Conservation (phyloP, 164 flowering plant species). For the Litsea cubeba region DNA sequence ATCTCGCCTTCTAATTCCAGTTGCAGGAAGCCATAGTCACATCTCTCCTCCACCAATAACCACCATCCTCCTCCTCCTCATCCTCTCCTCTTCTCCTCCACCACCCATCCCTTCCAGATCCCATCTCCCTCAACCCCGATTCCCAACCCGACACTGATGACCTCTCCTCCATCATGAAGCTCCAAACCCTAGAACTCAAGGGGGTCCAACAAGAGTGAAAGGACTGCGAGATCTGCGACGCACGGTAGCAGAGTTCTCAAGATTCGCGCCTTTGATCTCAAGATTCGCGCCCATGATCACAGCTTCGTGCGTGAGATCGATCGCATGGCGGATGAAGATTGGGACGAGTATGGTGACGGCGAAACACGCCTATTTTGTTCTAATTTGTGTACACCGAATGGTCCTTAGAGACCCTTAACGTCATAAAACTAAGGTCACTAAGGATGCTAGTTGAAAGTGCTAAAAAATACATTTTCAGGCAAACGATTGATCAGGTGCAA, state of each 20-base stretch:
- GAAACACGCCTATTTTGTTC: too few relatives aligned
- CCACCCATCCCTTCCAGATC: too few relatives aligned
- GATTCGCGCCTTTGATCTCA: slow-evolving; percentile 31
- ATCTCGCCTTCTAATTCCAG: slow-evolving; percentile 53
- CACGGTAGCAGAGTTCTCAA: slow-evolving; percentile 9
- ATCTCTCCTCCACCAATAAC: slow-evolving; percentile 23
- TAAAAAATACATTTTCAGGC: too few relatives aligned
- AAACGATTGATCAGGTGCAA: too few relatives aligned
- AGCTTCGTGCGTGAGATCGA: slow-evolving; percentile 38
- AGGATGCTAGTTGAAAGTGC: too few relatives aligned
- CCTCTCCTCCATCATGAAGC: slow-evolving; percentile 7
- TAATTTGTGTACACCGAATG: too few relatives aligned
- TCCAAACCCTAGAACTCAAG: slow-evolving; percentile 34
- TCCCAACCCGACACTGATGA: slow-evolving; percentile 1
- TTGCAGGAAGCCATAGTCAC: slow-evolving; percentile 52
- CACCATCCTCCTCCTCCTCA: slow-evolving; percentile 33
- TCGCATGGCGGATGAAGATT: slow-evolving; percentile 38
- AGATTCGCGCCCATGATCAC: slow-evolving; percentile 47
- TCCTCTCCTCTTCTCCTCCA: slow-evolving; percentile 14
- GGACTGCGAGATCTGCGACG: slow-evolving; percentile 26
- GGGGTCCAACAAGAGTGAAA: slow-evolving; percentile 26
- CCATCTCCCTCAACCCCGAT: neutral
- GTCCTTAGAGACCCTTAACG: too few relatives aligned
- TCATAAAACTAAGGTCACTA: too few relatives aligned
- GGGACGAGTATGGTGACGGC: slow-evolving; percentile 43